phyloP scores from a whole-genome alignment of 176 grass and related monocot genomes.

The Saccharum spontaneum region DNA sequence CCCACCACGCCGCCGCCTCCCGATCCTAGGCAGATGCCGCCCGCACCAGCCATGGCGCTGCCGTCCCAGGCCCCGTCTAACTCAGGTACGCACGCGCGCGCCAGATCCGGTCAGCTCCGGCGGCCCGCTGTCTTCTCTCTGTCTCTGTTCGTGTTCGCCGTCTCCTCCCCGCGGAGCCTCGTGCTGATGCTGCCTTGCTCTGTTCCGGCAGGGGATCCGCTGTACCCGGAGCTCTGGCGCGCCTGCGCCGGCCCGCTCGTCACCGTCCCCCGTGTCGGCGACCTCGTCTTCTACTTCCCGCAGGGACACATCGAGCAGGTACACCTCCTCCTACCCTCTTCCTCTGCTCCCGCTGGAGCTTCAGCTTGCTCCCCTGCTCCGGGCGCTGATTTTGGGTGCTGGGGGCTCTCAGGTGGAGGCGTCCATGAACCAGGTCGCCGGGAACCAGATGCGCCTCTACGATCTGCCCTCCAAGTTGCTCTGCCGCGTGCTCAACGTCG shows the following conservation, averaged over 20 bases:
- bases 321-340: not conserved
- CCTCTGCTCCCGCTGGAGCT: not conserved
- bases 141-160: not conserved
- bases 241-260: constrained; percentile 91
- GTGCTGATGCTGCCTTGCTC: not conserved
- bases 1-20: constrained; percentile 12
- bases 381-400: not conserved
- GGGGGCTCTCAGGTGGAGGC: constrained; percentile 63
- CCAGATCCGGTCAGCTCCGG: constrained; percentile 41
- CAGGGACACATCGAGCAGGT: constrained; percentile 99
- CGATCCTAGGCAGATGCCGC: constrained; percentile 28
- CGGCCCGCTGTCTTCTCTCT: not conserved
- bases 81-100: constrained; percentile 29
- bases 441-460: constrained; percentile 77
- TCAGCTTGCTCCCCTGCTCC: too few relatives aligned
- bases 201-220: constrained; percentile 47
- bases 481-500: constrained; percentile 85
- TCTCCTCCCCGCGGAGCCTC: not conserved
- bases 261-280: constrained; percentile 58
- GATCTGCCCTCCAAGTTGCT: constrained; percentile 87
- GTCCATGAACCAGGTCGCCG: constrained; percentile 80
- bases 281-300: constrained; percentile 95
- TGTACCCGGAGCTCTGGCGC: constrained; percentile 88
- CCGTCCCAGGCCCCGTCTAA: constrained; percentile 14
- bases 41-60: constrained; percentile 29